Evolutionary conservation across 2,329 filamentous ascomycete species (phyloP).

Genomic region (Erysiphe pulchra): DNA sequence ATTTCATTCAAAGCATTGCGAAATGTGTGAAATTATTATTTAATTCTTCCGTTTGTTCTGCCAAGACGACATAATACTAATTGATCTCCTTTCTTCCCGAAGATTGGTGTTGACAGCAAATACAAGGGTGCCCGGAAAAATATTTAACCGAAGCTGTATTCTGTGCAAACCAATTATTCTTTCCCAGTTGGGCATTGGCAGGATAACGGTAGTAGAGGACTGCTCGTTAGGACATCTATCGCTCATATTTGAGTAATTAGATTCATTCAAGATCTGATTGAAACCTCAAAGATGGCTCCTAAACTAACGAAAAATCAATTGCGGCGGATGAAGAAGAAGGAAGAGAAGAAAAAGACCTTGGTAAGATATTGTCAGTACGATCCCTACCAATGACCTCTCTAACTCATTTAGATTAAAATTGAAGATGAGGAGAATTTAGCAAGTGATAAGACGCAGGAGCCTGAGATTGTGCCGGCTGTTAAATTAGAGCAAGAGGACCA

Average conservation of each 20-base stretch:
- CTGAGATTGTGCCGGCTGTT: conserved; percentile 15
- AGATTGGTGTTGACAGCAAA: neutral
- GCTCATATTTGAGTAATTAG: too few relatives aligned
- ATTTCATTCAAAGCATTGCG: neutral
- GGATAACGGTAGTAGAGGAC: too few relatives aligned
- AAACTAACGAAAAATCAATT: conserved; percentile 90
- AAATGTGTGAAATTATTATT: neutral
- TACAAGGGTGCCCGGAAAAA: neutral
- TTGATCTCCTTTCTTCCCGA: neutral
- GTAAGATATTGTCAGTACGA: conserved; percentile 14
- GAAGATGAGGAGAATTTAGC: conserved; percentile 12
- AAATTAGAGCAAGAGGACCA: conserved; percentile 11
- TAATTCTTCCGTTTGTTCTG: too few relatives aligned
- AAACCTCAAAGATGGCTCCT: conserved; percentile 25
- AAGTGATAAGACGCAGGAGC: conserved; percentile 10
- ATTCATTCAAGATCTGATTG: too few relatives aligned
- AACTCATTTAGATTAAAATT: neutral
- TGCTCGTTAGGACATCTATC: too few relatives aligned
- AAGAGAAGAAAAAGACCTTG: conserved; percentile 43
- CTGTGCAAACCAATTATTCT: too few relatives aligned
- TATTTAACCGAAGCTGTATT: neutral
- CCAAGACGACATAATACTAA: neutral
- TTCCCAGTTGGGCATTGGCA: too few relatives aligned
- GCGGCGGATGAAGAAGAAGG: conserved; percentile 83
- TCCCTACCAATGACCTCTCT: neutral